phyloP scores from a whole-genome alignment of 139 green algal genomes.

The Haematococcus lacustris region DNA sequence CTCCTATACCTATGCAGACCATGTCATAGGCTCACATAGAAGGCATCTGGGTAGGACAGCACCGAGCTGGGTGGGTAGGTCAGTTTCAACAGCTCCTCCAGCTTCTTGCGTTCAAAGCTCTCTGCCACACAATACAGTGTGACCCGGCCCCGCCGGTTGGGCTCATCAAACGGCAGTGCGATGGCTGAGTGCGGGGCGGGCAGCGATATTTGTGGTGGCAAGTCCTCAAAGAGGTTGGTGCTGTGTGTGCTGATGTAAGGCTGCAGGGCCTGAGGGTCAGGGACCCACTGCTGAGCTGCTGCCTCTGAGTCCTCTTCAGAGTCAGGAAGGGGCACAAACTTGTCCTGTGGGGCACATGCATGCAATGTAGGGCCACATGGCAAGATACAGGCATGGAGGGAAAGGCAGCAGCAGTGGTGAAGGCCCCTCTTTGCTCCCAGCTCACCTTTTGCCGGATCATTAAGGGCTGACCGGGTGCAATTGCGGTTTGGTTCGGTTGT shows the following conservation, averaged over 20 bases:
- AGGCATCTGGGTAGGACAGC: constrained; percentile 40
- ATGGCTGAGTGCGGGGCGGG: background rate
- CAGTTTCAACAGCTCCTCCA: constrained; percentile 37
- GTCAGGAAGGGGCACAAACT: constrained; percentile 33
- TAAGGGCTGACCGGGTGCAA: no score
- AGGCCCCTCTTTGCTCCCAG: no score
- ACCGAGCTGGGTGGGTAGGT: constrained; percentile 29
- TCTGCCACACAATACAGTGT: constrained; percentile 50
- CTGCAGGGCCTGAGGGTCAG: background rate
- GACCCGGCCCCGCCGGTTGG: constrained; percentile 11
- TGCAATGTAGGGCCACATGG: no score
- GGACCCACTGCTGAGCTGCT: background rate
- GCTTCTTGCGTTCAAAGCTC: constrained; percentile 46
- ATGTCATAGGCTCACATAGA: constrained; percentile 19
- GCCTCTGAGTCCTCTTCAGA: constrained; percentile 16
- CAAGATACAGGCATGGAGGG: no score
- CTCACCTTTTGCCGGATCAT: no score
- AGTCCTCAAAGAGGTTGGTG: constrained; percentile 14
- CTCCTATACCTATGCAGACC: no score
- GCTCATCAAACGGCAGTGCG: background rate
- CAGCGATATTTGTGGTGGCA: background rate
- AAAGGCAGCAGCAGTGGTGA: no score
- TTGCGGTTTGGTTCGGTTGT: no score
- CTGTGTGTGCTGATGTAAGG: background rate
- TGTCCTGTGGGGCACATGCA: no score